Base-by-base conservation (phyloP, 768 basidiomycete genomes). In the Tylopilus subfusipes region DNA sequence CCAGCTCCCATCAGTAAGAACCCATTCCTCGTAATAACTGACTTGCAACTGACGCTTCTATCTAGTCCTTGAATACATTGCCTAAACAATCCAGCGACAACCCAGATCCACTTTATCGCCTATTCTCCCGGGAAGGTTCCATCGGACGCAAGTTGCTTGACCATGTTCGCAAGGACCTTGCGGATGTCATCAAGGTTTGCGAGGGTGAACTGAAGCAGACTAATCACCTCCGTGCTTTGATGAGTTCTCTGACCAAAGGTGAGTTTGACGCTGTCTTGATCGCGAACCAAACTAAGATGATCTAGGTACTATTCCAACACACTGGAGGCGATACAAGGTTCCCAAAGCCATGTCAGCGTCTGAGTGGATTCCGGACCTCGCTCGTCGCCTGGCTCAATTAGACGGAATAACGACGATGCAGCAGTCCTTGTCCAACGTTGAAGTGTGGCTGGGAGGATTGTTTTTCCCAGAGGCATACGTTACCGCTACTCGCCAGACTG, bases 391-490 rank as follows among this genome's bases (percentile, higher is more conserved):
- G 33, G 79, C 72, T n/a, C 96, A 98, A 67, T 81, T 98, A 36
- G 83, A 93, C 49, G 72, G 74, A 30, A 84, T 98, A 52, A 71
- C 70, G 18, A 39, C 59, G n/a, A 68, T 73, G 71, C 68, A 72
- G 14, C 84, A 86, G 57, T 84, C 78, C 63, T 72, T 87, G 58
- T 79, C 75, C 59, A 77, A 89, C 61, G 75, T 89, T 44, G 84
- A 91, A 70, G 89, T 97, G 42, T 93, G 92, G 90, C 82, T 98
- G 14, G 94, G 96, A 22, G 90, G 92, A 0, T 71, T 99, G 53
- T 98, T 98, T 80, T 94, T 90, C 81, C 97, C 96, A 1, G 92
- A 95, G 65, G 95, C 94, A 4, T 98, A 93, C 68, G 81, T 98
- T 63, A 98, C 96, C 1, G 96, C 96, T 2, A 95, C 93, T 2